Percentiles rank a stretch among this genome's conserved stretches.
Evolutionary conservation across 2,329 filamentous ascomycete genomes (phyloP).

Genomic region (Monilinia fructigena): DNA sequence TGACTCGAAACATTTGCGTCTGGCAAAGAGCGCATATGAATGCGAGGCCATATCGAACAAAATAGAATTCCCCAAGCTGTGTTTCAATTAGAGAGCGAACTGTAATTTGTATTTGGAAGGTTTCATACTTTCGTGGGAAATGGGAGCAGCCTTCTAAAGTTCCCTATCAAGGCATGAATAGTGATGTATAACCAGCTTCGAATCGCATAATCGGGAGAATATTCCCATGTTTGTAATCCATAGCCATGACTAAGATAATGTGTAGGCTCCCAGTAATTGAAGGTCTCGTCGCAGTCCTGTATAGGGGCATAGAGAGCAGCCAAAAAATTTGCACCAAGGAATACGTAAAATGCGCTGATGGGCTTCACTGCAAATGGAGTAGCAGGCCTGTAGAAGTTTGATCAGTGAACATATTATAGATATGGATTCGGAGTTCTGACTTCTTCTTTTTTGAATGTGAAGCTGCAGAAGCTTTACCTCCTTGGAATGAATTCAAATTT

Average conservation of each 20-base stretch:
- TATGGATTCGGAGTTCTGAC: slow-evolving; percentile 25
- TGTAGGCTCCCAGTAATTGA: slow-evolving; percentile 98
- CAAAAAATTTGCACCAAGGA: slow-evolving; percentile 69
- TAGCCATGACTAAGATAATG: slow-evolving; percentile 93
- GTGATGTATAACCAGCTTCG: slow-evolving; percentile 90
- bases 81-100: slow-evolving; percentile 22
- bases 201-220: slow-evolving; percentile 91
- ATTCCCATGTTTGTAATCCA: slow-evolving; percentile 97
- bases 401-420: background rate
- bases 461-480: slow-evolving; percentile 22
- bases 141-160: slow-evolving; percentile 62
- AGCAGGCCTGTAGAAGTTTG: slow-evolving; percentile 38
- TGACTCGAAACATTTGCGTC: slow-evolving; percentile 74
- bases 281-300: slow-evolving; percentile 97
- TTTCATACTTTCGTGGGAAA: slow-evolving; percentile 55
- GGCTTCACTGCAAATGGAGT: slow-evolving; percentile 66
- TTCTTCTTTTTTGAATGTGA: slow-evolving; percentile 31
- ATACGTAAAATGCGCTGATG: slow-evolving; percentile 76
- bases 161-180: slow-evolving; percentile 73
- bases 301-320: slow-evolving; percentile 85
- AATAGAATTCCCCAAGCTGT: slow-evolving; percentile 77
- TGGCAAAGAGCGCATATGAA: slow-evolving; percentile 78
- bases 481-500: background rate
- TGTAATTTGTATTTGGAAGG: background rate
- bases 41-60: slow-evolving; percentile 73